Conservation (phyloP, 345 rosid species). For the Melaleuca quinquenervia region DNA sequence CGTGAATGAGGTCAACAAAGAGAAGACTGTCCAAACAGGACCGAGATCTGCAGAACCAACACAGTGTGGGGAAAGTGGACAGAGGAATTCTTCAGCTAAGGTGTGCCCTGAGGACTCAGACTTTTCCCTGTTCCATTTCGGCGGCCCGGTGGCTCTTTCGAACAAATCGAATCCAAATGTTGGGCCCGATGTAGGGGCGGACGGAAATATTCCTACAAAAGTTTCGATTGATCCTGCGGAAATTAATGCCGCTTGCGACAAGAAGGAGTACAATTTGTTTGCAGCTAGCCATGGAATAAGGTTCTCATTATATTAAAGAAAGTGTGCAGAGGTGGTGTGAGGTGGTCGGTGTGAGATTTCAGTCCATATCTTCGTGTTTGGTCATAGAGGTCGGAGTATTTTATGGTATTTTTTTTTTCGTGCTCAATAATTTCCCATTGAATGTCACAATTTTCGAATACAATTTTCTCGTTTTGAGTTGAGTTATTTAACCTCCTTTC, state of each 20-base stretch:
- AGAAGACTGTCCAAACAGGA: slow-evolving; percentile 18
- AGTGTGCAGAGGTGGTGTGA: slow-evolving; percentile 10
- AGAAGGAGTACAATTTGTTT: slow-evolving; percentile 83
- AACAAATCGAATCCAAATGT: slow-evolving; percentile 27
- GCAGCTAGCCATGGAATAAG: slow-evolving; percentile 52
- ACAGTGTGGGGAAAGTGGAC: slow-evolving; percentile 14
- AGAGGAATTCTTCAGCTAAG: slow-evolving; percentile 10
- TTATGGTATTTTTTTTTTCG: slow-evolving; percentile 8
- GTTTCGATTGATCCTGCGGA: slow-evolving; percentile 34
- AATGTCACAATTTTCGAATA: slow-evolving; percentile 18
- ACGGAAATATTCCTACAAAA: slow-evolving; percentile 34
- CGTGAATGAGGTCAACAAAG: slow-evolving; percentile 12
- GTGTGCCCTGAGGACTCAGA: slow-evolving; percentile 14
- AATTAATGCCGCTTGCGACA: slow-evolving; percentile 30
- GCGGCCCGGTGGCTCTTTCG: slow-evolving; percentile 68
- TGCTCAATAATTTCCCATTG: slow-evolving; percentile 29
- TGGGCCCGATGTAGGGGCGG: slow-evolving; percentile 20
- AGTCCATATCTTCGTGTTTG: slow-evolving; percentile 20
- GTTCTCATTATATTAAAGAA: slow-evolving; percentile 52
- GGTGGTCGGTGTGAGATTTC: slow-evolving; percentile 21
- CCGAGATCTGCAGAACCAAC: slow-evolving; percentile 12
- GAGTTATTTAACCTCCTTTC: not conserved
- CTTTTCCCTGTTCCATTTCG: slow-evolving; percentile 89
- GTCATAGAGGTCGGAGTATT: slow-evolving; percentile 25
- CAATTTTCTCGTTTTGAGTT: slow-evolving; percentile 1